phyloP scores from a whole-genome alignment of 257 asterid species.

The Vinca minor region DNA sequence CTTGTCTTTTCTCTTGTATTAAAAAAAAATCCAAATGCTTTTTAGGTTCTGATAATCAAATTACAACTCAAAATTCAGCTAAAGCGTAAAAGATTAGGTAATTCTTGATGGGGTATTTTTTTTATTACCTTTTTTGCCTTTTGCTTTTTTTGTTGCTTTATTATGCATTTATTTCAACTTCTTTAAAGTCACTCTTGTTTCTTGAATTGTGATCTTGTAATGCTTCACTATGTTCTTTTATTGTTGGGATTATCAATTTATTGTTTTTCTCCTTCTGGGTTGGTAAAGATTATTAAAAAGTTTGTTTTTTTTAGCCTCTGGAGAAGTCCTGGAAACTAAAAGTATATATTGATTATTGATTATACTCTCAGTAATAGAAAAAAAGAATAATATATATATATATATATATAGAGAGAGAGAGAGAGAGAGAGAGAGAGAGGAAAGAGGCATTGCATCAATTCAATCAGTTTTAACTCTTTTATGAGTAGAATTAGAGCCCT shows the following conservation, averaged over 20 bases:
- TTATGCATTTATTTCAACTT: not conserved
- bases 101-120: not conserved
- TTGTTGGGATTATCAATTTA: not conserved
- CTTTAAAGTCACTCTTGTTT: not conserved
- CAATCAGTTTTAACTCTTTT: not conserved
- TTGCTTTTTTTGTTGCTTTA: not conserved
- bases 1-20: not conserved
- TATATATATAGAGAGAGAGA: not conserved
- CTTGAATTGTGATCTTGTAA: not conserved
- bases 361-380: not conserved
- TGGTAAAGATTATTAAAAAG: not conserved
- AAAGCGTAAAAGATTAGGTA: not conserved
- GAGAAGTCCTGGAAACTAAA: not conserved
- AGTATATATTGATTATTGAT: not conserved
- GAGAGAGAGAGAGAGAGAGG: not conserved
- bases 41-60: not conserved
- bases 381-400: not conserved
- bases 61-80: conserved; percentile 1
- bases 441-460: not conserved
- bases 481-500: not conserved
- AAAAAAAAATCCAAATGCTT: not conserved
- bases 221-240: not conserved
- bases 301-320: not conserved
- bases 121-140: not conserved
- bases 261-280: not conserved